Conservation (phyloP, 2,329 filamentous ascomycete genomes). For the Ascochyta fabae region DNA sequence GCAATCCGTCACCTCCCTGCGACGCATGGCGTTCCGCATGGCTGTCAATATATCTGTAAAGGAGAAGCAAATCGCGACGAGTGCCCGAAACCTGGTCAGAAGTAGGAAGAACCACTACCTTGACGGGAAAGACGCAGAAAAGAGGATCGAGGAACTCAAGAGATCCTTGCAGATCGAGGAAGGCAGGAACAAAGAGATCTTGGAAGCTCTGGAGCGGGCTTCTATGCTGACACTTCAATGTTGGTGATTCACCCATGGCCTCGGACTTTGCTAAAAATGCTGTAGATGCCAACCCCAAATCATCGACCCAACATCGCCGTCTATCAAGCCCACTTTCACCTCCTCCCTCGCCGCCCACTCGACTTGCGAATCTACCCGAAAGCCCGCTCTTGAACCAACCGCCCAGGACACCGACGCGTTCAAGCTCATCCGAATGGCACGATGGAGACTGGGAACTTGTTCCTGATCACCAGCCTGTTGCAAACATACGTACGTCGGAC, state of each 20-base stretch:
- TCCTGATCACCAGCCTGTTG: neutral
- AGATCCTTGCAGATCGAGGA: conserved; percentile 43
- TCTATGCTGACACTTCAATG: conserved; percentile 48
- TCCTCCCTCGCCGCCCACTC: conserved; percentile 43
- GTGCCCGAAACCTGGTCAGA: conserved; percentile 40
- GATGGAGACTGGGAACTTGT: conserved; percentile 29
- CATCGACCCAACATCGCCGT: conserved; percentile 26
- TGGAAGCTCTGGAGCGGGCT: conserved; percentile 45
- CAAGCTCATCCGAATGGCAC: conserved; percentile 32
- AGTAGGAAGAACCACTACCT: conserved; percentile 43
- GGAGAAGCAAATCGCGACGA: conserved; percentile 46
- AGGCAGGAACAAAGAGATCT: conserved; percentile 46
- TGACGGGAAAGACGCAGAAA: conserved; percentile 40
- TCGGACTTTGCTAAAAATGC: conserved; percentile 8
- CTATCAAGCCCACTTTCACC: conserved; percentile 39
- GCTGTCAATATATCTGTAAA: conserved; percentile 50
- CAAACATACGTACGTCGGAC: conserved; percentile 41
- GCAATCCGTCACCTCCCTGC: conserved; percentile 43
- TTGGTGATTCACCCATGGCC: conserved; percentile 17
- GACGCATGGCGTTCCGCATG: conserved; percentile 48
- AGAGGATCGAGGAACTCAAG: conserved; percentile 42
- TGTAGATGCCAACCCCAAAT: conserved; percentile 36
- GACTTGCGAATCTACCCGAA: conserved; percentile 21
- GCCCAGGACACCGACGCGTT: conserved; percentile 35
- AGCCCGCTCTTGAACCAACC: conserved; percentile 12